A percentile compares a stretch with the other conserved stretches of the same genome.
Conservation (phyloP, 2,329 filamentous ascomycete species). For the Rachicladosporium sp. region DNA sequence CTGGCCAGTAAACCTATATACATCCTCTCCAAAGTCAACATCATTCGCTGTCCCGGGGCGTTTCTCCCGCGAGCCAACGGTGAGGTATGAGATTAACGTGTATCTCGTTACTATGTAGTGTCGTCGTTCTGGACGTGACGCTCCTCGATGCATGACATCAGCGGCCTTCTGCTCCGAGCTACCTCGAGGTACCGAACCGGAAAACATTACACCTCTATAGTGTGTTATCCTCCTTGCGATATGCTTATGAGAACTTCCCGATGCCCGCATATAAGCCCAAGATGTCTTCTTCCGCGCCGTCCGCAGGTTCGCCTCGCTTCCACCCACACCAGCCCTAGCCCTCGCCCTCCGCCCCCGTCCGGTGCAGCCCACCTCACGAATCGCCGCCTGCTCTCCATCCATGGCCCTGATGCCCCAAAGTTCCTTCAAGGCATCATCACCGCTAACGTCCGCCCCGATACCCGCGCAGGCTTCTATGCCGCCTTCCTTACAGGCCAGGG, state of each 20-base stretch:
- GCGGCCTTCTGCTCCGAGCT: no score
- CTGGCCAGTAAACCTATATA: no score
- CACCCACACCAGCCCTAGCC: slow-evolving; percentile 8
- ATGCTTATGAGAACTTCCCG: slow-evolving; percentile 31
- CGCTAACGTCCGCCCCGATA: slow-evolving; percentile 47
- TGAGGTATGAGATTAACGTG: no score
- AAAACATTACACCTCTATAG: no score
- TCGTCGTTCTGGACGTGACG: no score
- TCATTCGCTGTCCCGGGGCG: no score
- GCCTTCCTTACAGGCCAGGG: slow-evolving; percentile 76
- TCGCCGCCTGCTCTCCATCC: slow-evolving; percentile 66
- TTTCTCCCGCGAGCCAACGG: no score
- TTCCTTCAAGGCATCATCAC: slow-evolving; percentile 87
- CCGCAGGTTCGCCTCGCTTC: slow-evolving; percentile 1
- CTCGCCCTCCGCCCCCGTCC: slow-evolving; percentile 38
- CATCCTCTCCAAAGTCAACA: no score
- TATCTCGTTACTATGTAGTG: no score
- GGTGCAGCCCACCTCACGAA: slow-evolving; percentile 49
- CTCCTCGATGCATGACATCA: no score
- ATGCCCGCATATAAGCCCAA: slow-evolving; percentile 30
- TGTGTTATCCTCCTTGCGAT: no score
- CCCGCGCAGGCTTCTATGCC: slow-evolving; percentile 53
- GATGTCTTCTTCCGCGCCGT: neutral
- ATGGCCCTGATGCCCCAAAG: slow-evolving; percentile 65
- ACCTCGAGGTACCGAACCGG: no score